Evolutionary conservation across 2,329 filamentous ascomycete genomes (phyloP).

Genomic region (Scorias spongiosa): DNA sequence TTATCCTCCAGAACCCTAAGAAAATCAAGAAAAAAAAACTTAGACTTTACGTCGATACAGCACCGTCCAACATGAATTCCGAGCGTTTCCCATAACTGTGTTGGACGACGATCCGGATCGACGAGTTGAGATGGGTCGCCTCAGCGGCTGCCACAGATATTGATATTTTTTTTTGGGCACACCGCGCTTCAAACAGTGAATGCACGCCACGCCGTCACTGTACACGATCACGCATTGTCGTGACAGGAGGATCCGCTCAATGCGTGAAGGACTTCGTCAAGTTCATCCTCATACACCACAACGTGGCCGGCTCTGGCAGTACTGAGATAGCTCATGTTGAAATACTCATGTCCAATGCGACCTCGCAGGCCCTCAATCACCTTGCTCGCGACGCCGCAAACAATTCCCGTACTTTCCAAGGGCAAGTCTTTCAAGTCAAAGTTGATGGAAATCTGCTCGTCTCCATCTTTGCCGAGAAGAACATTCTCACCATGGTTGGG

Average conservation of each 20-base stretch:
- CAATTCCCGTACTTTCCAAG: conserved; percentile 81
- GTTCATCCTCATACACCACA: conserved; percentile 62
- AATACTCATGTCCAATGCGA: conserved; percentile 20
- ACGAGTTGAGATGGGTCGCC: no score
- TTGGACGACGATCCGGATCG: no score
- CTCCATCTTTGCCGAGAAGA: conserved; percentile 58
- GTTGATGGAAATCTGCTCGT: conserved; percentile 66
- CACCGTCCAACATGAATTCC: no score
- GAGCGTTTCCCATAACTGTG: no score
- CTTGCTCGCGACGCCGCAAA: conserved; percentile 79
- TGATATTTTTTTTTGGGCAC: no score
- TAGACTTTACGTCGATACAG: no score
- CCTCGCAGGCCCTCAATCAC: conserved; percentile 55
- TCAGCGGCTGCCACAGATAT: no score
- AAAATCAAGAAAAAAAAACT: no score
- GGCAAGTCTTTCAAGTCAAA: conserved; percentile 70
- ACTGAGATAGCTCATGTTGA: conserved; percentile 77
- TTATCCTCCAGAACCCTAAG: no score
- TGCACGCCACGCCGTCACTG: no score
- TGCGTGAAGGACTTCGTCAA: conserved; percentile 58
- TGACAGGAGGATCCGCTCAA: conserved; percentile 28
- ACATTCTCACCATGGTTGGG: conserved; percentile 37
- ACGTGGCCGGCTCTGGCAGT: conserved; percentile 82
- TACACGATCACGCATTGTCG: background rate
- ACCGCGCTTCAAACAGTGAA: no score